Evolutionary conservation across 352 stramenopile species (phyloP).

Genomic region (Pythium rishiriense): DNA sequence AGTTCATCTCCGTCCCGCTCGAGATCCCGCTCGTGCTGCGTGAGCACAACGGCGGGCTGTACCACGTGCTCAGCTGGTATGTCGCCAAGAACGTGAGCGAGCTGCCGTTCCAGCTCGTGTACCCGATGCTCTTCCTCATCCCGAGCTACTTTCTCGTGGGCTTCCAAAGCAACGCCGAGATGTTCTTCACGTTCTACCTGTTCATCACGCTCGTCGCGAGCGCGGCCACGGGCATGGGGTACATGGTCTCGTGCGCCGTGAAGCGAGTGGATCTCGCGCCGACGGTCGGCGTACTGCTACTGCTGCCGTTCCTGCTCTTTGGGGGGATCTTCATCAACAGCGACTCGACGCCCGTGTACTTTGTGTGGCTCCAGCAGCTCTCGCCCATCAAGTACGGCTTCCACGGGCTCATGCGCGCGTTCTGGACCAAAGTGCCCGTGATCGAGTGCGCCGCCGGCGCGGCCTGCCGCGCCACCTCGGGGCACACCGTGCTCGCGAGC

Average conservation of each 20-base stretch:
- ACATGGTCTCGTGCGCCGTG: constrained; percentile 42
- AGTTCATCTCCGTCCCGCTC: constrained; percentile 26
- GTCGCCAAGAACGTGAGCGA: constrained; percentile 52
- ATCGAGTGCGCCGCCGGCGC: constrained; percentile 32
- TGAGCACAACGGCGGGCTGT: constrained; percentile 46
- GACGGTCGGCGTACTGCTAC: constrained; percentile 41
- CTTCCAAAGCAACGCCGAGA: constrained; percentile 28
- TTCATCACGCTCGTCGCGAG: constrained; percentile 12
- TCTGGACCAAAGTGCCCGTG: constrained; percentile 32
- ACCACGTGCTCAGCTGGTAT: constrained; percentile 42
- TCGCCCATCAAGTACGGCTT: constrained; percentile 58
- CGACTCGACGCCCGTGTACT: constrained; percentile 38
- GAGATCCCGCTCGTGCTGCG: constrained; percentile 35
- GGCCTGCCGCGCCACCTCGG: constrained; percentile 27
- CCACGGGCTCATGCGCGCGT: constrained; percentile 44
- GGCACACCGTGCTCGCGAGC: constrained; percentile 20
- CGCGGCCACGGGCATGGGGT: constrained; percentile 27
- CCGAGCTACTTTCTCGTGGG: constrained; percentile 49
- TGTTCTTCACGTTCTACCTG: constrained; percentile 37
- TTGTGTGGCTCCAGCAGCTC: constrained; percentile 60
- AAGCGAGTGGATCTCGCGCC: constrained; percentile 34
- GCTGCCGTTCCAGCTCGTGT: constrained; percentile 42
- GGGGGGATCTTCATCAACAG: constrained; percentile 54
- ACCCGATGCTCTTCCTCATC: constrained; percentile 39
- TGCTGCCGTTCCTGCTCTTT: constrained; percentile 52